A percentile compares a stretch with the other conserved stretches of the same genome.
Conservation (phyloP, 1,139 yeast species). For the Candida labiduridarum region DNA sequence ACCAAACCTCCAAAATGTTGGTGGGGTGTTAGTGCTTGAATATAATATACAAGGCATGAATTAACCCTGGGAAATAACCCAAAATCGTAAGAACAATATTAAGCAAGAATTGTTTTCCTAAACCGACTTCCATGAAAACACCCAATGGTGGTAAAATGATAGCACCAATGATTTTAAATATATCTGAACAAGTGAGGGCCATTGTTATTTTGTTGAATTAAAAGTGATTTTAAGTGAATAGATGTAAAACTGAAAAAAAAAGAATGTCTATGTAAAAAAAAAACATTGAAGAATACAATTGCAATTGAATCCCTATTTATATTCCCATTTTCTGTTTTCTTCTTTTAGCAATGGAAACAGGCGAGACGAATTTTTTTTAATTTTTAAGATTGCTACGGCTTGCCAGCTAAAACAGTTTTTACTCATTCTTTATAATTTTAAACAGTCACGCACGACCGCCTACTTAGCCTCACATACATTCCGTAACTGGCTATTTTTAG, state of each 20-base stretch:
- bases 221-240: background rate
- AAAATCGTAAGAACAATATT: conserved; percentile 62
- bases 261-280: background rate
- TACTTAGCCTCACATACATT: conserved; percentile 2
- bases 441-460: background rate
- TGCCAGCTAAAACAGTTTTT: background rate
- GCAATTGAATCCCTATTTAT: background rate
- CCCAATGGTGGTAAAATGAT: conserved; percentile 74
- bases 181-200: conserved; percentile 59
- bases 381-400: conserved; percentile 1
- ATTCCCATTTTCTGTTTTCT: background rate
- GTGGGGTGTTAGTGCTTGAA: conserved; percentile 14
- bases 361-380: background rate
- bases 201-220: conserved; percentile 21
- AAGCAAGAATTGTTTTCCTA: conserved; percentile 55
- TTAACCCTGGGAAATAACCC: conserved; percentile 68
- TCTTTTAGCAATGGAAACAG: background rate
- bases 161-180: conserved; percentile 63
- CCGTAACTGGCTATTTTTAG: background rate
- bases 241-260: background rate
- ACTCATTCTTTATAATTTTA: background rate
- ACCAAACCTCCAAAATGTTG: no score
- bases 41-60: conserved; percentile 65
- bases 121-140: conserved; percentile 71
- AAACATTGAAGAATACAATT: background rate